A percentile compares a stretch with the other conserved stretches of the same genome.
phyloP scores from a whole-genome alignment of 2,329 filamentous ascomycete species.

The Aspergillus amoenus region DNA sequence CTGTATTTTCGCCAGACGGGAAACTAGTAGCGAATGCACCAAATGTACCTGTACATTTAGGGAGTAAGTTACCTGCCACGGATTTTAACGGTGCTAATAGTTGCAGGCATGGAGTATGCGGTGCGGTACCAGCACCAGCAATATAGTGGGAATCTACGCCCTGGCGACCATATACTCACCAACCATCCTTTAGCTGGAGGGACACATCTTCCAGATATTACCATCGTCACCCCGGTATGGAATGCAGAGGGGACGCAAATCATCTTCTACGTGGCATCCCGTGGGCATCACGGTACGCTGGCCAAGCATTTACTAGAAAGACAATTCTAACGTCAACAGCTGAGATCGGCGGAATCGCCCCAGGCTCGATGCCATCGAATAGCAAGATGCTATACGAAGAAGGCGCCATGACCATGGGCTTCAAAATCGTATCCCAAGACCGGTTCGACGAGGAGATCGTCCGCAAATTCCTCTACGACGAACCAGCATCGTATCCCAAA shows the following conservation, averaged over 20 bases:
- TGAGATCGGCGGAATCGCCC: slow-evolving; percentile 79
- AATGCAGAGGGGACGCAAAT: slow-evolving; percentile 65
- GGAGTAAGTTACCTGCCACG: slow-evolving; percentile 27
- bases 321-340: slow-evolving; percentile 28
- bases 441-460: slow-evolving; percentile 80
- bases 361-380: slow-evolving; percentile 74
- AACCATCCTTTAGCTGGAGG: slow-evolving; percentile 84
- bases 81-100: too few species aligned
- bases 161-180: slow-evolving; percentile 77
- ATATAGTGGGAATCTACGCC: slow-evolving; percentile 74
- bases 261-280: slow-evolving; percentile 77
- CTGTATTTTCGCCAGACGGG: slow-evolving; percentile 73
- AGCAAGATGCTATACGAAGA: slow-evolving; percentile 50
- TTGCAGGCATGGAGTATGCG: slow-evolving; percentile 69
- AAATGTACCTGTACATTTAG: slow-evolving; percentile 77
- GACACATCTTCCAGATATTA: slow-evolving; percentile 81
- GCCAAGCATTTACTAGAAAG: too few species aligned
- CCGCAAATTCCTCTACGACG: slow-evolving; percentile 67
- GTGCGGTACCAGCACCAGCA: slow-evolving; percentile 76
- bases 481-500: slow-evolving; percentile 71
- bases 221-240: slow-evolving; percentile 75
- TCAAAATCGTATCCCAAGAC: slow-evolving; percentile 66
- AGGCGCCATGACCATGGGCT: slow-evolving; percentile 47
- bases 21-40: slow-evolving; percentile 70
- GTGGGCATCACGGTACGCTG: slow-evolving; percentile 65